Percentiles rank a stretch among this genome's conserved stretches.
Evolutionary conservation across 495 filamentous ascomycete genomes (phyloP).

Genomic region (Neurospora sp.): DNA sequence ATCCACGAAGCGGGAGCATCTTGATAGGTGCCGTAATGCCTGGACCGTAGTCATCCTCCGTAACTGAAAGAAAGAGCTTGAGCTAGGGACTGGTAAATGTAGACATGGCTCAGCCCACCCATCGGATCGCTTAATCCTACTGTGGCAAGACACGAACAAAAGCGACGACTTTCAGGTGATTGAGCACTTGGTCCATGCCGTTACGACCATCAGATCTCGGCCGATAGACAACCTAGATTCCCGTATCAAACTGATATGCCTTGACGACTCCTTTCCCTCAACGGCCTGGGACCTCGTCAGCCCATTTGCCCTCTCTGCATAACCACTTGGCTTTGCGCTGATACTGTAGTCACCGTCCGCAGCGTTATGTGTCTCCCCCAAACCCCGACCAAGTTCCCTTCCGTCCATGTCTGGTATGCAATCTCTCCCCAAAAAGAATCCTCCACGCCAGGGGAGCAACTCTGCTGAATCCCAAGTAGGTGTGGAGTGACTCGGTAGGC

Average conservation of each 20-base stretch:
- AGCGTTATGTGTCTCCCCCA: background rate
- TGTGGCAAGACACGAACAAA: background rate
- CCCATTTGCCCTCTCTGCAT: background rate
- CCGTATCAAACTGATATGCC: background rate
- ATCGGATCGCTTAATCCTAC: background rate
- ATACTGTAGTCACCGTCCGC: background rate
- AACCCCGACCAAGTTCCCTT: background rate
- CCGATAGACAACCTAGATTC: background rate
- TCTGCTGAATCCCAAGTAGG: background rate
- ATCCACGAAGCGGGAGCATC: background rate
- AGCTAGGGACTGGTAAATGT: background rate
- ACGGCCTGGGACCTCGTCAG: background rate
- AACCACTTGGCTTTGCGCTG: background rate
- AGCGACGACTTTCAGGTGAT: background rate
- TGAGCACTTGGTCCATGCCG: background rate
- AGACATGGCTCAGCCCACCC: background rate
- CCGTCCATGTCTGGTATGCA: background rate
- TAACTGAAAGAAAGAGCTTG: background rate
- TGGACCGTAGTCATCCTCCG: background rate
- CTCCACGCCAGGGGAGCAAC: background rate
- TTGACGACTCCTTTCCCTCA: background rate
- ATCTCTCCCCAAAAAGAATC: background rate
- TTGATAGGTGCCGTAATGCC: background rate
- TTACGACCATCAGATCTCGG: background rate
- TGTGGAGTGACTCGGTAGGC: background rate